These are phyloP conservation scores for Rhododendron mucronatum DNA, from an alignment of 148 eudicot species.

Conservation along the genomic window DNA sequence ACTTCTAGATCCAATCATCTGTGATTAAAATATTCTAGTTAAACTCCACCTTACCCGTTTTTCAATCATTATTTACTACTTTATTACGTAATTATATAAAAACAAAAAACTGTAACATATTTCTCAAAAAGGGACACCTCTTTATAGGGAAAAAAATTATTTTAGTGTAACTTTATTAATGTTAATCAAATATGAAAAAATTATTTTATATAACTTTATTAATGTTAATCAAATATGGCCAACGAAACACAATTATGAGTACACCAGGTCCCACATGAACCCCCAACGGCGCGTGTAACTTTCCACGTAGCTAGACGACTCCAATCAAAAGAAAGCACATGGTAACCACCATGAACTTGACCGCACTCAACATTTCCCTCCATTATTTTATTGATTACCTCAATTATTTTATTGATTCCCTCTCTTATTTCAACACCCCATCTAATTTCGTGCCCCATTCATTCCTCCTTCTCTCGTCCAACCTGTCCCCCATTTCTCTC, in stretches of 20 bases:
- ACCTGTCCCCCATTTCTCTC: background rate
- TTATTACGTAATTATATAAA: no score
- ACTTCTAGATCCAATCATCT: background rate
- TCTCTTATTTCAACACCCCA: background rate
- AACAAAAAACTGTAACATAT: background rate
- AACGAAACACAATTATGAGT: background rate
- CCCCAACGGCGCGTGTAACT: background rate
- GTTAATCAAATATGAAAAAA: background rate
- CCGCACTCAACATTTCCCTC: background rate
- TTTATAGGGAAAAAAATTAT: background rate
- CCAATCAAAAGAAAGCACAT: background rate
- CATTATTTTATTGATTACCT: background rate
- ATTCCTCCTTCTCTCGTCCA: background rate
- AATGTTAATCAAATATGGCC: background rate
- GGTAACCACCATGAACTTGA: background rate
- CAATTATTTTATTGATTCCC: background rate
- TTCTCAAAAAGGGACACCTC: background rate
- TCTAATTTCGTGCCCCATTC: conserved; percentile 13
- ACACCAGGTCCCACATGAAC: background rate
- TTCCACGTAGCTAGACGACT: background rate
- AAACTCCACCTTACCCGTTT: background rate
- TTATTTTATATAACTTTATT: no score
- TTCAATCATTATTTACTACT: no score
- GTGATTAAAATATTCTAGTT: background rate
- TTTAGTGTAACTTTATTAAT: no score